Conservation (phyloP, 2,329 filamentous ascomycete species). For the Apiospora rasikravindrae region DNA sequence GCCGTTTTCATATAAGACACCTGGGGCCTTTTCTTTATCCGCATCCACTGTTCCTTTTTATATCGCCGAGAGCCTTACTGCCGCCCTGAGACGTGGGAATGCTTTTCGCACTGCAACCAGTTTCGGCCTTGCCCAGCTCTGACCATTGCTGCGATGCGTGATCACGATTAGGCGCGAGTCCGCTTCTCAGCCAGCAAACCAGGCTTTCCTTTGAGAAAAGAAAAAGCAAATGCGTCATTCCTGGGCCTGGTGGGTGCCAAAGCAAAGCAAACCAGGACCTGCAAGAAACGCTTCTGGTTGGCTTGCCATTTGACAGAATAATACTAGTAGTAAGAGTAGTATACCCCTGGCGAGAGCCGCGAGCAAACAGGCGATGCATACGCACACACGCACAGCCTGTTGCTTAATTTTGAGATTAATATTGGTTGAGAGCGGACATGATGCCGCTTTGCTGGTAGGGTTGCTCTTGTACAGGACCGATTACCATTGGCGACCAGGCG, state of each 20-base stretch:
- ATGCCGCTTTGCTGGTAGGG: neutral
- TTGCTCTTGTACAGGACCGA: neutral
- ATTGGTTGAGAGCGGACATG: neutral
- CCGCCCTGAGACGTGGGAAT: neutral
- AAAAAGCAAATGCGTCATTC: neutral
- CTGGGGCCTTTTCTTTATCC: neutral
- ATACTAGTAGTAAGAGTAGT: neutral
- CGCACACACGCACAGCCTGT: no score
- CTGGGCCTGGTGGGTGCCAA: neutral
- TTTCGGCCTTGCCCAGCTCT: neutral
- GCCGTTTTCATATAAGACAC: conserved; percentile 2
- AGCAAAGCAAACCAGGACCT: neutral
- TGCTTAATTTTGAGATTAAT: neutral
- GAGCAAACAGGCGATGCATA: neutral
- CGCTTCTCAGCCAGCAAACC: neutral
- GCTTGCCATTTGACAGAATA: neutral
- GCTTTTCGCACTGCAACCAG: neutral
- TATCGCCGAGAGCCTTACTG: neutral
- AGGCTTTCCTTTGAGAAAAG: neutral
- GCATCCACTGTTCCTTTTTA: neutral
- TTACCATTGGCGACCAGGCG: neutral
- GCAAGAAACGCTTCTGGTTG: neutral
- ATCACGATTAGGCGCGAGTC: neutral
- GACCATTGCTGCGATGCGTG: neutral
- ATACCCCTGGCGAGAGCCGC: neutral